A percentile compares a stretch with the other conserved stretches of the same genome.
Evolutionary conservation across 305 asterid species (phyloP).

Genomic region (Rubia tinctorum): DNA sequence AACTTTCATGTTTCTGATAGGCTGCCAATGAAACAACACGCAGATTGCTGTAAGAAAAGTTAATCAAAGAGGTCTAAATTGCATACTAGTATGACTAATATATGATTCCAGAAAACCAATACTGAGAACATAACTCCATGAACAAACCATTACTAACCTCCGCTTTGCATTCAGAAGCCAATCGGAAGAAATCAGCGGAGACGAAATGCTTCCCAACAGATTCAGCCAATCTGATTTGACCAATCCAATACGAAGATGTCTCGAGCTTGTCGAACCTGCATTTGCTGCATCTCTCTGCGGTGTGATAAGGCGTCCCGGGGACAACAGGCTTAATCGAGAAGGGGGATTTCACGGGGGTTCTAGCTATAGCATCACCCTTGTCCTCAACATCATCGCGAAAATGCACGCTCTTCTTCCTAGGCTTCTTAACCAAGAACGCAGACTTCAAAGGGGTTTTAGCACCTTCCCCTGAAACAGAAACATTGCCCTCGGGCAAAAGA

Average conservation of each 20-base stretch:
- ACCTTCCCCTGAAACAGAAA: slow-evolving; percentile 18
- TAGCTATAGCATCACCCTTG: slow-evolving; percentile 32
- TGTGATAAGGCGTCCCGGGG: slow-evolving; percentile 50
- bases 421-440: slow-evolving; percentile 34
- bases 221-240: slow-evolving; percentile 72
- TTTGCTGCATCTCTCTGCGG: slow-evolving; percentile 75
- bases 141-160: slow-evolving; percentile 44
- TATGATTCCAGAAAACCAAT: neutral
- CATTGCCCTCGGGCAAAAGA: slow-evolving; percentile 9
- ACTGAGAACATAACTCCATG: neutral
- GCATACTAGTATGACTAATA: neutral
- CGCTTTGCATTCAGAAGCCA: slow-evolving; percentile 66
- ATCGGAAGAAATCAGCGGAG: slow-evolving; percentile 56
- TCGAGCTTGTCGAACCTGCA: slow-evolving; percentile 74
- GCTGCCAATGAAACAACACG: slow-evolving; percentile 34
- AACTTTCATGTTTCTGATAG: slow-evolving; percentile 44
- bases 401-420: slow-evolving; percentile 54
- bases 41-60: too few species aligned
- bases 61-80: neutral
- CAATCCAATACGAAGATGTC: slow-evolving; percentile 67
- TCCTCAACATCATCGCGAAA: slow-evolving; percentile 42
- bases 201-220: slow-evolving; percentile 57
- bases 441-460: slow-evolving; percentile 47
- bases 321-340: slow-evolving; percentile 32
- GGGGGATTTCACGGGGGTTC: slow-evolving; percentile 45